Evolutionary conservation across 352 stramenopile genomes (phyloP), one percentile per base, ranked within the genome.

Genomic region (Pythium aristosporum): DNA sequence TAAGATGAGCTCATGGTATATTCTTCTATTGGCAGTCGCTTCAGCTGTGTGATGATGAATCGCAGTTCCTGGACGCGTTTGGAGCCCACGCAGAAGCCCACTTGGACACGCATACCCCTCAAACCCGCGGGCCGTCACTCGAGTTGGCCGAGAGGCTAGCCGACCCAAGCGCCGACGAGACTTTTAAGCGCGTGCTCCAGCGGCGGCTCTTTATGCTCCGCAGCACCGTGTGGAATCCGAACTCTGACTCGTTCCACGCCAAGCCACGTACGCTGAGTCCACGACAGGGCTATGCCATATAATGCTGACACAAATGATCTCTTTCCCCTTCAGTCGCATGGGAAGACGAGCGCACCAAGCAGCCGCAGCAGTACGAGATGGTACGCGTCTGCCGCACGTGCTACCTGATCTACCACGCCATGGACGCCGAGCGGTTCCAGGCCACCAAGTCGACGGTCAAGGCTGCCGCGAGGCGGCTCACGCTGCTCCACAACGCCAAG

Each of bases 221-320:
- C 34, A 86, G 80, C 53, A 88, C 81, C 39, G 50, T 88, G 48
- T 90, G 81, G 81, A 88, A 89, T 42, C 80, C 80, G 18, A 71
- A 87, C 21, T 88, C 79, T 12, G 73, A 87, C 39, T 67, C 73
- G 5, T 89, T 88, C 49, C 68, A 81, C 49, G 67, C 76, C 48
- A 85, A 85, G 61, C 59, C 71, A 5, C 47, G 79, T 88, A 61
- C 52, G 73, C 72, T 16, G 11, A 18, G 4, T n/a, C 18, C 20
- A 48, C 37, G 47, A 13, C 18, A 21, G 5, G 44, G 8, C 48
- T 50, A 61, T 34, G 16, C 39, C 16, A 10, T 46, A 12, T 1
- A n/a, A 46, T 46, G 5, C 39, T 46, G 11, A 46, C 16, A 7
- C 13, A 3, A 8, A 7, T 46, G 39, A 8, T 9, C 21, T 46